Evolutionary conservation across 2,329 filamentous ascomycete genomes (phyloP).

Genomic region (Hirsutella minnesotensis): DNA sequence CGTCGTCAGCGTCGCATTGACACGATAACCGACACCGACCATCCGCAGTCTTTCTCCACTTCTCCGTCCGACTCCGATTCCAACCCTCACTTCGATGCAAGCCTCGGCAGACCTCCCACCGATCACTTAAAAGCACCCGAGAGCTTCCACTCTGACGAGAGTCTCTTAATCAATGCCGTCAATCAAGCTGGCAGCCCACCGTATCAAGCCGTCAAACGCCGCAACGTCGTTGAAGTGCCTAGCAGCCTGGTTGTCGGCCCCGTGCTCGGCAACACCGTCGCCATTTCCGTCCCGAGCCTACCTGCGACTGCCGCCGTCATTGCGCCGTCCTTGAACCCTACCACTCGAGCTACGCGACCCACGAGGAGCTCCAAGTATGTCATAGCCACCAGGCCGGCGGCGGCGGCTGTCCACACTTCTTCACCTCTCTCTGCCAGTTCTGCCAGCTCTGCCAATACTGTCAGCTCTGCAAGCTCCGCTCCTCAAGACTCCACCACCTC

Average conservation of each 20-base stretch:
- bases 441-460: not conserved
- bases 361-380: not conserved
- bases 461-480: not conserved
- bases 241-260: constrained; percentile 25
- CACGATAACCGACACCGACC: not conserved
- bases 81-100: too few relatives aligned
- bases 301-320: constrained; percentile 11
- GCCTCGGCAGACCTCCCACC: too few relatives aligned
- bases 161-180: too few relatives aligned
- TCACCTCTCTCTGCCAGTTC: too few relatives aligned
- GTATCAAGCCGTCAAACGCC: constrained; percentile 28
- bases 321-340: constrained; percentile 11
- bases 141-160: too few relatives aligned
- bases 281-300: constrained; percentile 16
- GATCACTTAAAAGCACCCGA: too few relatives aligned
- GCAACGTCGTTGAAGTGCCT: constrained; percentile 28
- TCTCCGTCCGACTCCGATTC: too few relatives aligned
- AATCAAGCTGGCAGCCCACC: not conserved
- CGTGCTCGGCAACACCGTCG: constrained; percentile 23
- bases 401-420: too few relatives aligned
- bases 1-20: constrained; percentile 2
- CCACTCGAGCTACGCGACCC: constrained; percentile 10
- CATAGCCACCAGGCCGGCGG: not conserved
- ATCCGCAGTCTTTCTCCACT: not conserved
- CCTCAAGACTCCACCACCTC: not conserved